Evolutionary conservation across 345 rosid species (phyloP).

Genomic region (Eutrema heterophyllum): DNA sequence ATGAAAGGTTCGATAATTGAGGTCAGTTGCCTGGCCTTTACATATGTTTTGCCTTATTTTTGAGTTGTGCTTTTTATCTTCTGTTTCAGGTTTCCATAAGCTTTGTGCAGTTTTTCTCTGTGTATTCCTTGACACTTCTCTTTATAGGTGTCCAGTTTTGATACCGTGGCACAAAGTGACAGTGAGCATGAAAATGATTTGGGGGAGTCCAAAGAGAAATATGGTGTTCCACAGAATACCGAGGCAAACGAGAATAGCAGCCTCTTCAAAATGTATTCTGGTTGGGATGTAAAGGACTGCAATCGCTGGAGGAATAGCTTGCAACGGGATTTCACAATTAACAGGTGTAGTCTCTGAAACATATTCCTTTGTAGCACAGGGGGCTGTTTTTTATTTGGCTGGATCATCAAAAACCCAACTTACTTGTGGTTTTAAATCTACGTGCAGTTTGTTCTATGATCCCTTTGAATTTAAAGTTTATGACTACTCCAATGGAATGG

Average conservation of each 20-base stretch:
- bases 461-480: slow-evolving; percentile 58
- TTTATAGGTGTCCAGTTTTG: slow-evolving; percentile 83
- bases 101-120: neutral
- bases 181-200: slow-evolving; percentile 9
- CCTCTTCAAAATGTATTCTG: slow-evolving; percentile 32
- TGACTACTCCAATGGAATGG: slow-evolving; percentile 71
- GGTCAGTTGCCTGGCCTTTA: slow-evolving; percentile 35
- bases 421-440: slow-evolving; percentile 3
- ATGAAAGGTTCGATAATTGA: slow-evolving; percentile 57
- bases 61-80: neutral
- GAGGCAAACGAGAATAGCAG: slow-evolving; percentile 34
- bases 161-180: slow-evolving; percentile 44
- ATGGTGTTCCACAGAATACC: neutral
- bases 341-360: slow-evolving; percentile 48
- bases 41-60: neutral
- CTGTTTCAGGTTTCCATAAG: slow-evolving; percentile 1
- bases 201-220: slow-evolving; percentile 1
- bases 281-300: slow-evolving; percentile 47
- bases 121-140: neutral
- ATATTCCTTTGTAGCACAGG: neutral
- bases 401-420: neutral
- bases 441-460: slow-evolving; percentile 40
- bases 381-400: neutral
- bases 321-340: slow-evolving; percentile 86
- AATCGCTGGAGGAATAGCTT: slow-evolving; percentile 74